These are phyloP conservation scores for Mucor saturninus DNA, from an alignment of 371 early-diverging fungal genomes.

Conservation along the genomic window DNA sequence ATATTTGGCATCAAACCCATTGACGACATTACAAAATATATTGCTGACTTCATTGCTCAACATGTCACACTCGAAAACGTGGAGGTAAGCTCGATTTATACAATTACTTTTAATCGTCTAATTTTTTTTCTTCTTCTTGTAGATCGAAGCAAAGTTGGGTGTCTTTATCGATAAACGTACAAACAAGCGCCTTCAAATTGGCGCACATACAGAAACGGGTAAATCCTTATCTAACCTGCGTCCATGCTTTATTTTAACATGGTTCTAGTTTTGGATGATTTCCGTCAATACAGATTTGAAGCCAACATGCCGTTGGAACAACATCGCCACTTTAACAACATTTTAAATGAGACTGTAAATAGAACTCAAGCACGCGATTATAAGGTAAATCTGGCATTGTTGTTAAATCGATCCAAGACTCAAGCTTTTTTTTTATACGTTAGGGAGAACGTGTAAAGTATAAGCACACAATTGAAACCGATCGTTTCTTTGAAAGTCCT, in stretches of 20 bases:
- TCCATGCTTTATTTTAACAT: neutral
- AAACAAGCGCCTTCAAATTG: constrained; percentile 60
- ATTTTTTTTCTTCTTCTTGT: neutral
- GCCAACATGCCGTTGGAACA: constrained; percentile 74
- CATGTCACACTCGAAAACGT: constrained; percentile 60
- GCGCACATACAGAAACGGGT: constrained; percentile 71
- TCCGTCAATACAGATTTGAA: constrained; percentile 55
- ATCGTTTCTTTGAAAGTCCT: constrained; percentile 56
- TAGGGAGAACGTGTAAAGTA: constrained; percentile 62
- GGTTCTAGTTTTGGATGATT: constrained; percentile 9
- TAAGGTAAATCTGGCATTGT: constrained; percentile 25
- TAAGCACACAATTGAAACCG: constrained; percentile 72
- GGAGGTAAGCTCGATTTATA: constrained; percentile 50
- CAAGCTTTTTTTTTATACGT: neutral
- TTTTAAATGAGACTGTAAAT: constrained; percentile 64
- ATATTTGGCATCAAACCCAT: constrained; percentile 45
- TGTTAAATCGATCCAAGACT: neutral
- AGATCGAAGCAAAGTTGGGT: constrained; percentile 89
- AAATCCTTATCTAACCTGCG: constrained; percentile 8
- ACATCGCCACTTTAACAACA: constrained; percentile 68
- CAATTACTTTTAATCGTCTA: neutral
- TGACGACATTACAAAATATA: constrained; percentile 67
- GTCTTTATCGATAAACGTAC: constrained; percentile 68
- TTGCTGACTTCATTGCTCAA: constrained; percentile 65
- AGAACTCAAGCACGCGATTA: constrained; percentile 54